These are phyloP conservation scores for Fusarium concolor DNA, from an alignment of 2,329 filamentous ascomycete species.

Conservation along the genomic window DNA sequence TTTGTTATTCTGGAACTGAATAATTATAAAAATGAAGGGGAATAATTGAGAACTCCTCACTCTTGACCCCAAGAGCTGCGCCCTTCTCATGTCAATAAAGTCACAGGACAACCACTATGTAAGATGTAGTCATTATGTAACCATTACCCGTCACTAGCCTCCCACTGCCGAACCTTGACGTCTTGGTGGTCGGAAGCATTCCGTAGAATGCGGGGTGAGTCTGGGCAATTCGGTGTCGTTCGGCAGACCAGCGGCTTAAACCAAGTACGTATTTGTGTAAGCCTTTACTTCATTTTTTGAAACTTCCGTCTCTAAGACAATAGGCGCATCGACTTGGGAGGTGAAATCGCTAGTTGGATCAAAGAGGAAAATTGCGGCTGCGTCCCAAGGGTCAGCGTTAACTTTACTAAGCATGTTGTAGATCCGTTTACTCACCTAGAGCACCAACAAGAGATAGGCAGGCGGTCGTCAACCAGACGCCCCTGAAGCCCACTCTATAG, in stretches of 20 bases:
- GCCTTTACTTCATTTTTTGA: too few relatives aligned
- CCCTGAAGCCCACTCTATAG: not conserved
- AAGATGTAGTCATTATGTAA: not conserved
- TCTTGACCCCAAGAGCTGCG: not conserved
- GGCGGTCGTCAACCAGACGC: not conserved
- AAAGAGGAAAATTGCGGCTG: not conserved
- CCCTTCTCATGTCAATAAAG: conserved; percentile 38
- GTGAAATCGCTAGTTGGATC: not conserved
- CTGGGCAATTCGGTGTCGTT: not conserved
- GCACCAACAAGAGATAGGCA: not conserved
- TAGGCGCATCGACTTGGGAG: not conserved
- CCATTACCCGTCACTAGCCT: conserved; percentile 33
- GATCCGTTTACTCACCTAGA: not conserved
- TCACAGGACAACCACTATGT: not conserved
- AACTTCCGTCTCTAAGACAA: not conserved
- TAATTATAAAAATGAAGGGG: too few relatives aligned
- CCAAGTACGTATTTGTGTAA: too few relatives aligned
- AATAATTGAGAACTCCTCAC: accelerated
- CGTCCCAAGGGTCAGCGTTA: not conserved
- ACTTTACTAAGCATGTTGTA: too few relatives aligned
- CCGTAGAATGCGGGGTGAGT: conserved; percentile 23
- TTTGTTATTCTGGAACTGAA: accelerated
- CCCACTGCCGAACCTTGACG: conserved; percentile 23
- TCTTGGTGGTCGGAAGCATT: conserved; percentile 13
- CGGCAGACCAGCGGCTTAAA: not conserved